Percentiles rank a stretch among this genome's conserved stretches.
Conservation (phyloP, 805 yeast species). For the Pichia insulana region DNA sequence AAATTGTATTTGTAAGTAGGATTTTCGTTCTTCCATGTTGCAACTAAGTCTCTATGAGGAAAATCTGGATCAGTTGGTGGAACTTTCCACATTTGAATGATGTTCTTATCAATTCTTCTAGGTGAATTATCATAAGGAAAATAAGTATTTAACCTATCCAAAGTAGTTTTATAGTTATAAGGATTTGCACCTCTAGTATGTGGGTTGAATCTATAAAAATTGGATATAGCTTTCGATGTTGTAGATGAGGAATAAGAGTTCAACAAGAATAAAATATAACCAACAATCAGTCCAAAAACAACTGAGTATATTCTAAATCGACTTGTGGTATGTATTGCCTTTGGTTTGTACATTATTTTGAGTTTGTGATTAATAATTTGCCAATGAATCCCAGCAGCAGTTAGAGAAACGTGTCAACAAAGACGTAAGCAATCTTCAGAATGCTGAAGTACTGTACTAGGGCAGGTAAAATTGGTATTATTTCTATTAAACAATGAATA, state of each 20-base stretch:
- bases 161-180: slow-evolving; percentile 25
- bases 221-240: slow-evolving; percentile 22
- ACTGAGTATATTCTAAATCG: slow-evolving; percentile 21
- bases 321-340: neutral
- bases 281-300: slow-evolving; percentile 21
- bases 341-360: neutral
- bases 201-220: slow-evolving; percentile 25
- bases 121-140: slow-evolving; percentile 29
- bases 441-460: no score
- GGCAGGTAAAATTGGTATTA: no score
- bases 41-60: slow-evolving; percentile 25
- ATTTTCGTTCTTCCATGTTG: slow-evolving; percentile 29
- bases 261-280: slow-evolving; percentile 20
- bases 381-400: no score
- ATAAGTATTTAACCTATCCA: slow-evolving; percentile 23
- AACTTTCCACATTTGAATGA: slow-evolving; percentile 31
- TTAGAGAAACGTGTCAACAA: no score
- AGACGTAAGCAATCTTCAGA: no score
- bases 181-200: slow-evolving; percentile 29
- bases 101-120: slow-evolving; percentile 25
- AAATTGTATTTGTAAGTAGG: slow-evolving; percentile 27
- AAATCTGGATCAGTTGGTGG: slow-evolving; percentile 27
- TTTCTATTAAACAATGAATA: no score
- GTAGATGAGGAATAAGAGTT: slow-evolving; percentile 17
- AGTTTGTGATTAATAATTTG: no score